Base-by-base conservation (phyloP, 2,329 filamentous ascomycete species). In the Arthroderma sp. region DNA sequence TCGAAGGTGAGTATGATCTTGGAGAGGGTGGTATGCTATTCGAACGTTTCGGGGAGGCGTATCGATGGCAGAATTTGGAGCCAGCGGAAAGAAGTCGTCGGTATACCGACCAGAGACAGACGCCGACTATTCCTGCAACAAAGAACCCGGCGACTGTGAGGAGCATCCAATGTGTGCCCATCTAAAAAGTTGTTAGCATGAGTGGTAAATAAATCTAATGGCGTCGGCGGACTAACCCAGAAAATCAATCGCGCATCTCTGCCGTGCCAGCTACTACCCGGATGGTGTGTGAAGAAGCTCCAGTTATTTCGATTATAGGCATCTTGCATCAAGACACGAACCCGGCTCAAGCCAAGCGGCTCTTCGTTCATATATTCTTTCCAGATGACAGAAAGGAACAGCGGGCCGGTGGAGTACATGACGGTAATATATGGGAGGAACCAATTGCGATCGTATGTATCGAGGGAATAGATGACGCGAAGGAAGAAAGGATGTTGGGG, bases 341-440 rank as follows among this genome's bases (percentile, higher is more conserved):
- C 72, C 30, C 78, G 70, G n/a, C 73, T 55, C 63, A 71, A 37
- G 38, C 64, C 64, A 37, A 57, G 54, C 1, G 65, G 60, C 27
- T 59, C 54, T 5, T 59, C 54, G 31, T 72, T 69, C 60, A 78
- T 77, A 61, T 83, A 87, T 60, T 85, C 77, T 57, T 83, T 78
- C 80, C 83, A 83, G 48, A 85, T 74, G 36, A 87, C 74, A 45
- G 78, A 84, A 38, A 88, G 64, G 66, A 86, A 88, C 29, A 88
- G 67, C 0, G 83, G 83, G 0, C 83, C 83, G 0, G 84, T 84
- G 6, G 77, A 79, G 39, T 82, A 80, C 84, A 88, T 88, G 54
- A 88, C 81, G 27, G 81, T 85, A 56, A 84, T 81, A 61, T 88
- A 86, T 10, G 79, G 74, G 49, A 80, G 60, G 34, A 78, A 57